Evolutionary conservation across 768 basidiomycete genomes (phyloP).

Genomic region (Rhodosporidiobolus sp.): DNA sequence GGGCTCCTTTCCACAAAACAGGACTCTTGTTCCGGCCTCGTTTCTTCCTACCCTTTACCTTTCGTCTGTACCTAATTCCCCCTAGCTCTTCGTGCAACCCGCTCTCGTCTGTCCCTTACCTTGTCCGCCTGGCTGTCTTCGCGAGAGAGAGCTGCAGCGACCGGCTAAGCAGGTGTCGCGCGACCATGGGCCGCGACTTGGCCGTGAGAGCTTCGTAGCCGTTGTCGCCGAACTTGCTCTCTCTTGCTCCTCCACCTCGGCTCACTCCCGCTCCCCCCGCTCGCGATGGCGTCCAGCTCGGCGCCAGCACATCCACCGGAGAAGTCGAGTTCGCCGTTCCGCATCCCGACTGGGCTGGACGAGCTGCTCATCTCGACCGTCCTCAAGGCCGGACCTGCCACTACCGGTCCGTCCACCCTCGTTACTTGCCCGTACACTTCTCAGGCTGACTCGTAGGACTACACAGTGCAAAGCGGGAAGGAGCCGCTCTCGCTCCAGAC

Average conservation of each 20-base stretch:
- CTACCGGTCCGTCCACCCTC: not conserved
- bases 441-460: not conserved
- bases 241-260: not conserved
- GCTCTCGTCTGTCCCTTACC: too few species aligned
- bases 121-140: too few species aligned
- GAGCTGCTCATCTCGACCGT: conserved; percentile 9
- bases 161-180: not conserved
- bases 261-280: not conserved
- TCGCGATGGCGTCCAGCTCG: not conserved
- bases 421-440: not conserved
- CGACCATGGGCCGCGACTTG: too few species aligned
- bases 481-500: conserved; percentile 36
- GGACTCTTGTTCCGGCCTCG: not conserved
- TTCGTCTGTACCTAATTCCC: too few species aligned
- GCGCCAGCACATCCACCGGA: not conserved
- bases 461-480: conserved; percentile 33
- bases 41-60: too few species aligned
- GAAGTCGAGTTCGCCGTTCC: not conserved
- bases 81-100: too few species aligned
- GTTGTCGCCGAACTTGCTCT: not conserved
- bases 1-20: not conserved
- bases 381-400: not conserved
- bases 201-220: too few species aligned
- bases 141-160: too few species aligned
- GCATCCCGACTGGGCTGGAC: not conserved